These are phyloP conservation scores for Pyronema omphalodes DNA, from an alignment of 495 filamentous ascomycete genomes.

Conservation along the genomic window DNA sequence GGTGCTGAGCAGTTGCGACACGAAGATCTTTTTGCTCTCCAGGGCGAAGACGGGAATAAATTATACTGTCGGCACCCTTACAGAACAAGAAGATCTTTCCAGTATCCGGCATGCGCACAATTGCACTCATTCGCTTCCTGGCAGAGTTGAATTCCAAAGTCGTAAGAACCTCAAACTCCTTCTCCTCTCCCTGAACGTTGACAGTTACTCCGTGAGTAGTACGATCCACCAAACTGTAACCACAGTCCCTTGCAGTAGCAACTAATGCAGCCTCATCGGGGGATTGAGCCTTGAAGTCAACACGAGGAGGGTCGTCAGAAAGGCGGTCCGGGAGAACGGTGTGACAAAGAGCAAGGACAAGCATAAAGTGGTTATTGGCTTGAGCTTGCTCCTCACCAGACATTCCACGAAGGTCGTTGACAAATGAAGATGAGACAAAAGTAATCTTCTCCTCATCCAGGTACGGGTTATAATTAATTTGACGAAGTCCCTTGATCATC, in stretches of 20 bases:
- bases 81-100: conserved; percentile 85
- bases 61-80: conserved; percentile 94
- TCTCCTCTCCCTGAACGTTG: conserved; percentile 72
- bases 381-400: conserved; percentile 57
- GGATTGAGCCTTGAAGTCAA: conserved; percentile 92
- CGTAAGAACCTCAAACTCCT: conserved; percentile 72
- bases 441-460: conserved; percentile 76
- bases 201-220: conserved; percentile 58
- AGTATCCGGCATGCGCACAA: conserved; percentile 78
- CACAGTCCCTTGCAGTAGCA: conserved; percentile 83
- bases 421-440: conserved; percentile 77
- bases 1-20: conserved; percentile 68
- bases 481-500: conserved; percentile 54
- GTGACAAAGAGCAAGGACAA: conserved; percentile 85
- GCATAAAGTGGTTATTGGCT: conserved; percentile 80
- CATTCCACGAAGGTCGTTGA: conserved; percentile 59
- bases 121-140: conserved; percentile 94
- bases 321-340: conserved; percentile 84
- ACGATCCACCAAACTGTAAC: conserved; percentile 82
- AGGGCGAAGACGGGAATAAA: conserved; percentile 75
- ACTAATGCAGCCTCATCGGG: conserved; percentile 94
- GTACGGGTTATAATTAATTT: conserved; percentile 77
- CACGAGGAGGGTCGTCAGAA: conserved; percentile 71
- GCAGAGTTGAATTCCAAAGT: conserved; percentile 96
- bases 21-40: conserved; percentile 77